Conservation (phyloP, 2,329 filamentous ascomycete genomes). For the Epichloe uncinata region DNA sequence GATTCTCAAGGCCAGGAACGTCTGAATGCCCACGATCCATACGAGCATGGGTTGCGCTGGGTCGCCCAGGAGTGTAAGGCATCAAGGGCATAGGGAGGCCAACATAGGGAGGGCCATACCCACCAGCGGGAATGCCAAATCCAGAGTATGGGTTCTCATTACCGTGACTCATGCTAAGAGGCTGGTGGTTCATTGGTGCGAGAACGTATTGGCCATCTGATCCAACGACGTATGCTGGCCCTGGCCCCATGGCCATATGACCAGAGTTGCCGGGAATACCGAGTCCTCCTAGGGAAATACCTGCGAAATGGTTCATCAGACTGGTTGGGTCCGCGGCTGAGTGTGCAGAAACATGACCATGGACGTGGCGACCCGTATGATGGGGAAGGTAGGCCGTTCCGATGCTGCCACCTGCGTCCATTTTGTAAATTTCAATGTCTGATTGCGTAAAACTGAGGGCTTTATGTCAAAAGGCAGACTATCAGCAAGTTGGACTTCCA, state of each 20-base stretch:
- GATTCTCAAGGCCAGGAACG: slow-evolving; percentile 50
- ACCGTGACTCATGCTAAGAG: slow-evolving; percentile 21
- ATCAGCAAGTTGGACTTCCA: neutral
- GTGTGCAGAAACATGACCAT: slow-evolving; percentile 17
- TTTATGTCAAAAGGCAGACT: slow-evolving; percentile 4
- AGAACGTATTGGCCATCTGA: slow-evolving; percentile 27
- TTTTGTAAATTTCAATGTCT: slow-evolving; percentile 15
- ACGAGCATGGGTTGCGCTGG: slow-evolving; percentile 30
- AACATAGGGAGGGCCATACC: slow-evolving; percentile 24
- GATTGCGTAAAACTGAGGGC: slow-evolving; percentile 22
- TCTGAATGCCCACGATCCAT: slow-evolving; percentile 36
- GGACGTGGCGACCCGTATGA: slow-evolving; percentile 17
- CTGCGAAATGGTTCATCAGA: slow-evolving; percentile 23
- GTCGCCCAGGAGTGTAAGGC: slow-evolving; percentile 41
- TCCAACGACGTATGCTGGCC: slow-evolving; percentile 23
- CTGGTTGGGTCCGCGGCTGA: slow-evolving; percentile 17
- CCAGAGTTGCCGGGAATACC: slow-evolving; percentile 18
- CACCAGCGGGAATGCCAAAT: slow-evolving; percentile 19
- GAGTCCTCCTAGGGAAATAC: slow-evolving; percentile 24
- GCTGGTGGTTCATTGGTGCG: slow-evolving; percentile 22
- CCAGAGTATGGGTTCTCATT: slow-evolving; percentile 21
- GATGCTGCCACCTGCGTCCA: slow-evolving; percentile 23
- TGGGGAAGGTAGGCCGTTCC: slow-evolving; percentile 18
- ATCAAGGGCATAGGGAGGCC: slow-evolving; percentile 26
- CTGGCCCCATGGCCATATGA: slow-evolving; percentile 20